A percentile compares a stretch with the other conserved stretches of the same genome.
phyloP scores from a whole-genome alignment of 164 flowering plant species.

The Vitis labrusca region DNA sequence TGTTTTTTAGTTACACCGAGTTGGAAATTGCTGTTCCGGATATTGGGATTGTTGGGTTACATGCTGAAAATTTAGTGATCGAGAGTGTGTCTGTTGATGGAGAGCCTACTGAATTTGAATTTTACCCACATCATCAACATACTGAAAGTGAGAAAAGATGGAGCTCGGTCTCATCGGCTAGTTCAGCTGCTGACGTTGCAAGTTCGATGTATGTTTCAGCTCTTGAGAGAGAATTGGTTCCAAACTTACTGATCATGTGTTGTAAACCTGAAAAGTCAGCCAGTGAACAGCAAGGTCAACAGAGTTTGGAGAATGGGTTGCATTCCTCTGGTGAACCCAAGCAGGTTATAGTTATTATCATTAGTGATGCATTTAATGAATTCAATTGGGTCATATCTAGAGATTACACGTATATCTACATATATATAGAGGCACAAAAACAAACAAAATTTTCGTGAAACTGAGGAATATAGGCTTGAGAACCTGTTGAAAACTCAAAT shows the following conservation, averaged over 20 bases:
- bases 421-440: too few species aligned
- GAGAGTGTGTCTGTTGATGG: constrained; percentile 78
- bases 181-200: constrained; percentile 88
- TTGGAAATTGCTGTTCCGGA: constrained; percentile 76
- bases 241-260: constrained; percentile 75
- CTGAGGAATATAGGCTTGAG: too few species aligned
- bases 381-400: too few species aligned
- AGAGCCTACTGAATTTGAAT: constrained; percentile 70
- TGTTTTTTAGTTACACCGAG: constrained; percentile 63
- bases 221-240: constrained; percentile 68
- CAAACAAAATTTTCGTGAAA: too few species aligned
- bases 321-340: constrained; percentile 43
- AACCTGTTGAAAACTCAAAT: too few species aligned
- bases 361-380: too few species aligned
- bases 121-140: constrained; percentile 57
- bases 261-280: constrained; percentile 34
- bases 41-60: constrained; percentile 78
- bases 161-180: constrained; percentile 58
- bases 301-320: constrained; percentile 36
- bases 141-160: constrained; percentile 63
- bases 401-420: too few species aligned
- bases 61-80: constrained; percentile 86
- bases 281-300: constrained; percentile 28
- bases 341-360: constrained; percentile 39
- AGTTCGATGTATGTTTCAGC: constrained; percentile 60